Evolutionary conservation across 78 protist genomes (phyloP), one percentile per base, ranked within the genome.

Genomic region (Neovahlkampfia damariscottae): DNA sequence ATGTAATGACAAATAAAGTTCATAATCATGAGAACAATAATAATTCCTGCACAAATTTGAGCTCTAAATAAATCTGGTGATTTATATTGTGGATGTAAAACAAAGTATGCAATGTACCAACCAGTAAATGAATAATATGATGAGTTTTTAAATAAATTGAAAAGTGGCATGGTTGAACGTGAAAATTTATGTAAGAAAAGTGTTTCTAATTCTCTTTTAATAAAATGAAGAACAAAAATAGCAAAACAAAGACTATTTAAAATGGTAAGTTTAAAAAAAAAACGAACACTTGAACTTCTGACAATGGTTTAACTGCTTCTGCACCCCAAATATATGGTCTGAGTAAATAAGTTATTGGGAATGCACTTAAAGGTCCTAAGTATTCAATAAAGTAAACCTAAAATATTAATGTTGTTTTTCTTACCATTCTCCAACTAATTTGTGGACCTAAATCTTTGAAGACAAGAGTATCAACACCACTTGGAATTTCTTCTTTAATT

Each of bases 381-480:
- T 90, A 90, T 70, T 90, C 94, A n/a, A 70, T 6, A 32, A 85
- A 19, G 78, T 87, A 90, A 3, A 90, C 89, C n/a, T n/a, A n/a
- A n/a, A n/a, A n/a, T n/a, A n/a, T n/a, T n/a, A n/a, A n/a, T n/a
- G n/a, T n/a, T n/a, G n/a, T n/a, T n/a, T n/a, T n/a, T n/a, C n/a
- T n/a, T n/a, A n/a, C n/a, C 32, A 84, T 74, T 5, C 82, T 37
- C 78, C 80, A 86, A 67, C 85, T 77, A 36, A 90, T 73, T 41
- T 90, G 91, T 28, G 87, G 84, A n/a, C 94, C 94, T 35, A 90
- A 79, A 76, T 90, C 94, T 72, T 87, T 86, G 66, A 76, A 88
- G 71, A 28, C 8, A 10, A 88, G 30, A 5, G 37, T 50, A 3
- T 32, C 3, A 31, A 38, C 76, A 27, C 50, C 78, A 5, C 5